Evolutionary conservation across 169 alveolate species (phyloP), one percentile per base, ranked within the genome.

Genomic region (Cystoisospora suis): DNA sequence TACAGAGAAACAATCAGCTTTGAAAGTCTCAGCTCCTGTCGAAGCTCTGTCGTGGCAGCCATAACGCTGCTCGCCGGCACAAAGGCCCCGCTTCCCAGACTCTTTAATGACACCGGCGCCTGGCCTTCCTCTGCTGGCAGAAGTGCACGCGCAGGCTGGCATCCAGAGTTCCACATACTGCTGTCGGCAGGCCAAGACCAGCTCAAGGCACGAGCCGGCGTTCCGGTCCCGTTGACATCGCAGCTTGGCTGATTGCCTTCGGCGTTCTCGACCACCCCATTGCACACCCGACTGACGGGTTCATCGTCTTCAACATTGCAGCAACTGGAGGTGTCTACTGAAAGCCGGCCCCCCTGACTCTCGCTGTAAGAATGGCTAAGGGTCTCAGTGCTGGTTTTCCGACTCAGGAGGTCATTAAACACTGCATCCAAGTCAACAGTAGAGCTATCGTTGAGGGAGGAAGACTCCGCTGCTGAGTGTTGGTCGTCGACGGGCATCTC

Each of bases 1-100:
- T 72, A 72, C 58, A 72, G 83, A 17, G 83, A 72, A 32, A 72
- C 83, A 56, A 72, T 72, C 56, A 72, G 32, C 83, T 72, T 72
- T 12, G 58, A 38, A 36, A 72, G 47, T 56, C 83, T 72, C 58
- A 72, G 17, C 56, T 72, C 83, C 56, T 72, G 83, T 56, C 83
- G 83, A 32, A 72, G 49, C 32, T 72, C 56, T 38, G 17, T 56
- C 23, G 83, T 72, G 45, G 83, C 79, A 27, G 46, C 79, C 79
- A 65, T 17, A 27, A 40, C 79, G 3, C 36, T 23, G 36, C 42
- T 65, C 79, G 4, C 12, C 36, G 46, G 29, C n/a, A 49, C 61
- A 20, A 20, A 12, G 61, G n/a, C 61, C 9, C 61, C 20, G 20
- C n/a, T 49, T 20, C 20, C 20, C 61, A 12, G 61, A 49, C 61